Base-by-base conservation (phyloP, 371 early-diverging fungal species). In the Zychaea mexicana region DNA sequence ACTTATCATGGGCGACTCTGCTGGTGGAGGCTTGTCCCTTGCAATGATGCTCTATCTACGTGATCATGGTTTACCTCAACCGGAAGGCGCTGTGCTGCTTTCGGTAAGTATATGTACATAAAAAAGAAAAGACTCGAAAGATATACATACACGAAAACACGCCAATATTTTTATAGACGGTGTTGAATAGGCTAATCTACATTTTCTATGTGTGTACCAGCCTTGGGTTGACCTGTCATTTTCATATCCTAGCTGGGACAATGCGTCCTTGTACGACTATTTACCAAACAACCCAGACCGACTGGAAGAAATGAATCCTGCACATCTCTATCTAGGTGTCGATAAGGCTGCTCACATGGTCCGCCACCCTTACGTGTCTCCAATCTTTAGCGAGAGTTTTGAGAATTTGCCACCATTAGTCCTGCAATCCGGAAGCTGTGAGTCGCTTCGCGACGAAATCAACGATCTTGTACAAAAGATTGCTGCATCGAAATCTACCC, bases 1-100 rank as follows among this genome's bases (percentile, higher is more conserved):
- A 46, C 69, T 92, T 24, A 61, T 95, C 38, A 82, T 87, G 78
- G 94, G 96, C 1, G 94, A 94, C 65, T 89, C 90, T 22, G 94
- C 94, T n/a, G 28, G 94, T 30, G 90, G 91, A 22, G 85, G 88
- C 13, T 78, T 69, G 53, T 75, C 68, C 24, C 70, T 73, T 65
- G 80, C 70, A 36, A 83, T 74, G 65, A 78, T 85, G 71, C 69
- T 72, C 57, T 82, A 73, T 62, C 73, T 81, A 68, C 77, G 75
- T 62, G 85, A 85, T 62, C 82, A 83, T 60, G 76, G 73, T 8
- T 57, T 83, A 42, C 81, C 83, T 10, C 62, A 68, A 26, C 79
- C 80, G 2, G 83, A 70, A 58, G 84, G 82, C 12, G 75, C 73
- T 26, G 67, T 64, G 8, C 52, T 80, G 9, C 32, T 78, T 24